Conservation (phyloP, 2,329 filamentous ascomycete genomes). For the Nemania bipapillata region DNA sequence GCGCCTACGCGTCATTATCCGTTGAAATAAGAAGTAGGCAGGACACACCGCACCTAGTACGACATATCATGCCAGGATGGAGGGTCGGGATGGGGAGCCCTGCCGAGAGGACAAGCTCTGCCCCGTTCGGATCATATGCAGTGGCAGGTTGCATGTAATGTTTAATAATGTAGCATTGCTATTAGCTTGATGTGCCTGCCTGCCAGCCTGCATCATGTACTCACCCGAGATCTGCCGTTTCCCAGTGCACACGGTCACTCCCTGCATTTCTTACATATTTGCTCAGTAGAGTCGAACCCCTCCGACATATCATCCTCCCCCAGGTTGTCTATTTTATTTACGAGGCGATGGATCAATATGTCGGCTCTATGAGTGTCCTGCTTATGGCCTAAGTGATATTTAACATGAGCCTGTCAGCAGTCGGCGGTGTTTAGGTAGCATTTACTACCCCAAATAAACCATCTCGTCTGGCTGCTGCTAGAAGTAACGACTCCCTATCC, state of each 20-base stretch:
- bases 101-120: background rate
- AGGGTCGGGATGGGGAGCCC: background rate
- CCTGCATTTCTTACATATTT: constrained; percentile 6
- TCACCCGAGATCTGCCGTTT: background rate
- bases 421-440: background rate
- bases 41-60: background rate
- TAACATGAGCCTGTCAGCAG: constrained; percentile 3
- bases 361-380: background rate
- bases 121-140: background rate
- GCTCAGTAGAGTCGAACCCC: background rate
- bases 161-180: background rate
- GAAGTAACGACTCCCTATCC: background rate
- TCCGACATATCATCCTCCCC: background rate
- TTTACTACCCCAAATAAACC: background rate
- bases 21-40: background rate
- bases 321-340: background rate
- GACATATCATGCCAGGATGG: background rate
- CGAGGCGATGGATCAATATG: constrained; percentile 1
- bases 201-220: background rate
- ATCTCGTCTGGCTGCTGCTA: background rate
- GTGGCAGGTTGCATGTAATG: background rate
- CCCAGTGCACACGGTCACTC: background rate
- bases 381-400: background rate
- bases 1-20: background rate
- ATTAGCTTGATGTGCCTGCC: constrained; percentile 11